Percentiles rank a stretch among this genome's conserved stretches.
Conservation (phyloP, 2,329 filamentous ascomycete genomes). For the Aspergillus fijiensis region DNA sequence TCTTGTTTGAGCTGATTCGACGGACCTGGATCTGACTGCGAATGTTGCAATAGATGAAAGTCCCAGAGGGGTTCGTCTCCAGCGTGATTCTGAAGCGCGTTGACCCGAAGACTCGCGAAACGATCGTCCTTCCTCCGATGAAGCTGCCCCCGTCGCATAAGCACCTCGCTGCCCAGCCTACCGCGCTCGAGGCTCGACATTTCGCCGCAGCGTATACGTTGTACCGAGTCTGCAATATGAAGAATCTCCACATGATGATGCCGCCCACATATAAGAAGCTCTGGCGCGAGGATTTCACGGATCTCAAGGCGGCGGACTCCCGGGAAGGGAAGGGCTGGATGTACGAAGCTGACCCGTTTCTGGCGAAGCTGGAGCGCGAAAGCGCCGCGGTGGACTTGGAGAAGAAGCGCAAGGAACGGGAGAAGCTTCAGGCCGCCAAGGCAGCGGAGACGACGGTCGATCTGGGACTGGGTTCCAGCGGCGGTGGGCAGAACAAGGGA, state of each 20-base stretch:
- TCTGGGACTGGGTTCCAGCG: constrained; percentile 44
- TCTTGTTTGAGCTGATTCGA: neutral
- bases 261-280: constrained; percentile 85
- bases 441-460: constrained; percentile 66
- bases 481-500: constrained; percentile 39
- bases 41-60: constrained; percentile 54
- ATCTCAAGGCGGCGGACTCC: constrained; percentile 76
- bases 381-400: constrained; percentile 72
- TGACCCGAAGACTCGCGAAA: constrained; percentile 80
- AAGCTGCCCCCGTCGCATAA: constrained; percentile 75
- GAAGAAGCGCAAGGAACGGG: constrained; percentile 74
- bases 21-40: no score
- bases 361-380: constrained; percentile 73
- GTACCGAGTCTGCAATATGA: constrained; percentile 90
- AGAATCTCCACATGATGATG: constrained; percentile 91
- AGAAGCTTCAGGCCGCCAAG: constrained; percentile 55
- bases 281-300: constrained; percentile 85
- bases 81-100: constrained; percentile 72
- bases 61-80: constrained; percentile 71
- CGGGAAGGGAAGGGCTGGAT: constrained; percentile 78
- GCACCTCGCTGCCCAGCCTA: constrained; percentile 72
- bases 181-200: constrained; percentile 85
- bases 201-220: constrained; percentile 89
- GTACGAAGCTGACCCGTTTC: constrained; percentile 95
- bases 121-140: constrained; percentile 74